A percentile compares a stretch with the other conserved stretches of the same genome.
These are phyloP conservation scores for Pythium biforme DNA, from an alignment of 352 stramenopile genomes.

Conservation along the genomic window DNA sequence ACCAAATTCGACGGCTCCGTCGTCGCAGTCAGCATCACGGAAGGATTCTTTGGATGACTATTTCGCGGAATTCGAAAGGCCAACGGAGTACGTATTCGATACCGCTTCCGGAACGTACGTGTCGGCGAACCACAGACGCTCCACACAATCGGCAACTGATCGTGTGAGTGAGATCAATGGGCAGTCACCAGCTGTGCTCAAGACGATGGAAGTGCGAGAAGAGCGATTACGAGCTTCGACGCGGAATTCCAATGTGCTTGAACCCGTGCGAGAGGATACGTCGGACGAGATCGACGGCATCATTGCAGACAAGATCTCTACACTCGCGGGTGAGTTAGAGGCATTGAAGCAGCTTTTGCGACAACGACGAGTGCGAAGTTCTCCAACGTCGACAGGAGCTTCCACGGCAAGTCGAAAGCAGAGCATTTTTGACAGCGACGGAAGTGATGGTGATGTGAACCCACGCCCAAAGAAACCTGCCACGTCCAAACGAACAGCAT, in stretches of 20 bases:
- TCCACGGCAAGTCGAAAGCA: slow-evolving; percentile 38
- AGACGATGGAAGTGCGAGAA: neutral
- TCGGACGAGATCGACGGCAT: slow-evolving; percentile 50
- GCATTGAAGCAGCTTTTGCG: slow-evolving; percentile 68
- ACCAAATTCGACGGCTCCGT: slow-evolving; percentile 1
- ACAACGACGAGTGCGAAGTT: slow-evolving; percentile 23
- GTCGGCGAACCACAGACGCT: slow-evolving; percentile 13
- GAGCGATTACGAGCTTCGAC: slow-evolving; percentile 3
- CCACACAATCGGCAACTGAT: neutral
- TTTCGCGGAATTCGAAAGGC: slow-evolving; percentile 74
- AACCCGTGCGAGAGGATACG: slow-evolving; percentile 26
- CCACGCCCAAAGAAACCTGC: slow-evolving; percentile 7
- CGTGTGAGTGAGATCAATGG: neutral
- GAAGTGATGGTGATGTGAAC: slow-evolving; percentile 42
- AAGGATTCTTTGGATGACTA: slow-evolving; percentile 59
- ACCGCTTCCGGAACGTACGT: slow-evolving; percentile 56
- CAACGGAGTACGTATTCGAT: slow-evolving; percentile 79
- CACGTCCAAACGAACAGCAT: slow-evolving; percentile 12
- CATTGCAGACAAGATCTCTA: slow-evolving; percentile 83
- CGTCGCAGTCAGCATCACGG: neutral
- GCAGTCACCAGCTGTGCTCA: neutral
- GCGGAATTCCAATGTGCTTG: neutral
- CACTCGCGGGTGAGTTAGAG: slow-evolving; percentile 60
- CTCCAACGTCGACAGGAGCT: neutral
- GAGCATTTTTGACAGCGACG: slow-evolving; percentile 73